Conservation (phyloP, 1,139 yeast species). For the Spathaspora sp. region DNA sequence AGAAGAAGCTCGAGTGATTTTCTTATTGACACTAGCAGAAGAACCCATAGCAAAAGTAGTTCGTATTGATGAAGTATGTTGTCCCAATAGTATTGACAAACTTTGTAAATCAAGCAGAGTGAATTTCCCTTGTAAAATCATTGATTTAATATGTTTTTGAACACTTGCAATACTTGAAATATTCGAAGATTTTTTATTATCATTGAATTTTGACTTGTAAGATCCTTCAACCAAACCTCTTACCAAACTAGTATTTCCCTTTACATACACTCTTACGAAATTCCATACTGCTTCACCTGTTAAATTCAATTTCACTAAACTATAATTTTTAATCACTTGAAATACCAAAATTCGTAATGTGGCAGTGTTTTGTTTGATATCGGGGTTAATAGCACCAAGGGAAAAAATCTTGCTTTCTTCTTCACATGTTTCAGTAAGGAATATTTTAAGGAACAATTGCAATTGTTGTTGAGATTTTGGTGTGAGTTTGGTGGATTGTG, state of each 20-base stretch:
- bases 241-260: constrained; percentile 44
- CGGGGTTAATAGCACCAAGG: constrained; percentile 69
- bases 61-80: constrained; percentile 19
- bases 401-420: constrained; percentile 63
- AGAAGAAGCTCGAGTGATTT: constrained; percentile 7
- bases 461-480: constrained; percentile 60
- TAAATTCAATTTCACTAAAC: constrained; percentile 54
- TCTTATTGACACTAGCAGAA: constrained; percentile 14
- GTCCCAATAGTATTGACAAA: constrained; percentile 47
- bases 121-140: constrained; percentile 48
- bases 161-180: constrained; percentile 44
- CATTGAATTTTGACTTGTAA: constrained; percentile 46
- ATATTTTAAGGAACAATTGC: constrained; percentile 53
- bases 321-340: constrained; percentile 49
- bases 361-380: constrained; percentile 54
- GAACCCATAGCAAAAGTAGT: constrained; percentile 15
- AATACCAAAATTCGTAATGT: constrained; percentile 51
- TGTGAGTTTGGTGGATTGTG: constrained; percentile 35
- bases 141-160: constrained; percentile 44
- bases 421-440: constrained; percentile 56
- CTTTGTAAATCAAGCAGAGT: constrained; percentile 40
- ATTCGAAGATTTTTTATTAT: constrained; percentile 51
- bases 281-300: constrained; percentile 65
- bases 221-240: constrained; percentile 57
- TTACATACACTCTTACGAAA: constrained; percentile 52